These are phyloP conservation scores for Diphasiastrum complanatum DNA, from an alignment of 83 land plant species.

Conservation along the genomic window DNA sequence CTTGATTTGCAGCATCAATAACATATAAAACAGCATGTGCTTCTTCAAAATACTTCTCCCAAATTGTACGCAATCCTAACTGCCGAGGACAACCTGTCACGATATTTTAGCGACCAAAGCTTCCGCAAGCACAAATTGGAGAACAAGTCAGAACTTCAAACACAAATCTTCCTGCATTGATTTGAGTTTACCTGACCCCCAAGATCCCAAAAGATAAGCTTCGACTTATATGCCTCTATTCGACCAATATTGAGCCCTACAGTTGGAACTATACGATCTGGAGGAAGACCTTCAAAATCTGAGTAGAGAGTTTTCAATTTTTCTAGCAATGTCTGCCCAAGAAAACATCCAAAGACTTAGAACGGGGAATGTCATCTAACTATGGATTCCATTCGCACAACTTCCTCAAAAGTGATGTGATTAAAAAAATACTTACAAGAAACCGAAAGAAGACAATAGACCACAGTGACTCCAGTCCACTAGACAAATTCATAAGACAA, in stretches of 20 bases:
- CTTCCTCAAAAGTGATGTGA: too few species aligned
- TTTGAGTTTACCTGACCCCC: slow-evolving; percentile 72
- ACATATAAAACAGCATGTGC: slow-evolving; percentile 93
- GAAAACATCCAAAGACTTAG: too few species aligned
- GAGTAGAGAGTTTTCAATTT: slow-evolving; percentile 72
- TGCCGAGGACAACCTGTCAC: too few species aligned
- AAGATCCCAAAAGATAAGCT: slow-evolving; percentile 94
- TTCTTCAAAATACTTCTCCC: slow-evolving; percentile 98
- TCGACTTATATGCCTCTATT: slow-evolving; percentile 69
- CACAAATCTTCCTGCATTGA: background rate
- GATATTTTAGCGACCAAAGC: background rate
- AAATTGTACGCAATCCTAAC: slow-evolving; percentile 89
- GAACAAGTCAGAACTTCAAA: background rate
- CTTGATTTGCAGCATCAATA: slow-evolving; percentile 76
- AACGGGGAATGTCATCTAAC: too few species aligned
- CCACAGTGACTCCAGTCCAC: too few species aligned
- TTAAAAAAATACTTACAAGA: too few species aligned
- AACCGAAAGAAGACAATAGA: too few species aligned
- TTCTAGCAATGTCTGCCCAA: slow-evolving; percentile 70
- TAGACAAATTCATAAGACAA: too few species aligned
- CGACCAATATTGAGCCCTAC: slow-evolving; percentile 97
- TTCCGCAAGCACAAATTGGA: slow-evolving; percentile 9
- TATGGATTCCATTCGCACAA: too few species aligned
- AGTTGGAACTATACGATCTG: slow-evolving; percentile 94
- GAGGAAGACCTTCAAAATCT: slow-evolving; percentile 78